These are phyloP conservation scores for Sphaerostilbella broomeana DNA, from an alignment of 2,329 filamentous ascomycete species.

Conservation along the genomic window DNA sequence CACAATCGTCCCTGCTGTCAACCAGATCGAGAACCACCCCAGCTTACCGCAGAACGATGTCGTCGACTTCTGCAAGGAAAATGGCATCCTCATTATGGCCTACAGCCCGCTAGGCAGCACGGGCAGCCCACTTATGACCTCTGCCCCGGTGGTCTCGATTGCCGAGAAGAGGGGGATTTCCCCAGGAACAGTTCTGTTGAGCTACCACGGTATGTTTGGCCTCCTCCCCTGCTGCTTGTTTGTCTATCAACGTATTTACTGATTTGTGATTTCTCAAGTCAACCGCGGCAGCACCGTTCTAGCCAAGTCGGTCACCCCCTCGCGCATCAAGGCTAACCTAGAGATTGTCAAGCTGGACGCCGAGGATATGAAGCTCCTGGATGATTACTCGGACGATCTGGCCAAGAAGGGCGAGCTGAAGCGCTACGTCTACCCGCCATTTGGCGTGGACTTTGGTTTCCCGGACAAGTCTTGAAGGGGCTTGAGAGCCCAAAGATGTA, in stretches of 20 bases:
- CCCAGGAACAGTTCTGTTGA: conserved; percentile 59
- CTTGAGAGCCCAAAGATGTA: too few relatives aligned
- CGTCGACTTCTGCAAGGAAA: conserved; percentile 59
- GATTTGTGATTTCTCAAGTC: conserved; percentile 40
- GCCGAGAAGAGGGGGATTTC: conserved; percentile 57
- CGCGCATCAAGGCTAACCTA: conserved; percentile 63
- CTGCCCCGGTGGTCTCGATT: conserved; percentile 55
- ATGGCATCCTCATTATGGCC: conserved; percentile 65
- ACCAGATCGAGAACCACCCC: conserved; percentile 71
- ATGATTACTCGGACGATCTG: conserved; percentile 48
- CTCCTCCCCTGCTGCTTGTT: not conserved
- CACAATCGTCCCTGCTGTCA: conserved; percentile 56
- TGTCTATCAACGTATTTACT: not conserved
- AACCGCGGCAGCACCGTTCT: conserved; percentile 63
- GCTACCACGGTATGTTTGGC: conserved; percentile 58
- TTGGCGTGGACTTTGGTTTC: conserved; percentile 63
- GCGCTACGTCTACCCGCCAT: conserved; percentile 63
- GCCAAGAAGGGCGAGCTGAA: conserved; percentile 45
- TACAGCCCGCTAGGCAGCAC: conserved; percentile 63
- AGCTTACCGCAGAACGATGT: conserved; percentile 66
- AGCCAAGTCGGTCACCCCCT: conserved; percentile 63
- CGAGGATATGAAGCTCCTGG: conserved; percentile 54
- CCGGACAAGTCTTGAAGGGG: conserved; percentile 54
- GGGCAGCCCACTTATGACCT: conserved; percentile 57
- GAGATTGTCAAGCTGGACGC: conserved; percentile 58